These are phyloP conservation scores for Colletotrichum shisoi DNA, from an alignment of 2,329 filamentous ascomycete genomes.

Conservation along the genomic window DNA sequence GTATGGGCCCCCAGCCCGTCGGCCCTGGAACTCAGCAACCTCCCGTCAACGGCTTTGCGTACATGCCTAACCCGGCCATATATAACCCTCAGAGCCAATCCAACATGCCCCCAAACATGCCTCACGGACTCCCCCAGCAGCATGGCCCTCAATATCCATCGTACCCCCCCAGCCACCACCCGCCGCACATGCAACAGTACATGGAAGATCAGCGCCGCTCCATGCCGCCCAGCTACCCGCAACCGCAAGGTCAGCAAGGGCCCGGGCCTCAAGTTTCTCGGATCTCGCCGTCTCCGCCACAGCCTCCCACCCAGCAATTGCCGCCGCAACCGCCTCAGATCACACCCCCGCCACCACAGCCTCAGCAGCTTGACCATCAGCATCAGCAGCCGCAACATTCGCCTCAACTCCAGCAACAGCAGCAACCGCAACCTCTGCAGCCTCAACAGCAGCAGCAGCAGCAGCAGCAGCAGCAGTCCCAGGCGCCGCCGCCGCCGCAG, in stretches of 20 bases:
- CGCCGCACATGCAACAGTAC: conserved; percentile 69
- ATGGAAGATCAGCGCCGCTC: conserved; percentile 79
- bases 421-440: conserved; percentile 52
- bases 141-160: conserved; percentile 52
- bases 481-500: conserved; percentile 52
- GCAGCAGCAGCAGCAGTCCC: conserved; percentile 54
- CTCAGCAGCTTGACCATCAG: conserved; percentile 46
- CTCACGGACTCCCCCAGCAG: conserved; percentile 50
- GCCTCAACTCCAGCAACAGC: conserved; percentile 51
- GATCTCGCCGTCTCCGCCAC: conserved; percentile 67
- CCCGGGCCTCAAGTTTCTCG: conserved; percentile 57
- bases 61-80: conserved; percentile 84
- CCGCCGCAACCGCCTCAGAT: conserved; percentile 59
- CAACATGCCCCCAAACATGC: conserved; percentile 51
- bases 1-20: conserved; percentile 71
- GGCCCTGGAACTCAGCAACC: conserved; percentile 62
- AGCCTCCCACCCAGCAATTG: conserved; percentile 62
- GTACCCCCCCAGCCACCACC: conserved; percentile 42
- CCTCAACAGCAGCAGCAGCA: conserved; percentile 49
- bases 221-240: conserved; percentile 71
- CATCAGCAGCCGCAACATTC: conserved; percentile 45
- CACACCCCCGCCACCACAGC: conserved; percentile 63
- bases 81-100: conserved; percentile 72
- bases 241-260: conserved; percentile 60
- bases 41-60: conserved; percentile 76